Evolutionary conservation across 495 filamentous ascomycete genomes (phyloP).

Genomic region (Aspergillus nanangensis): DNA sequence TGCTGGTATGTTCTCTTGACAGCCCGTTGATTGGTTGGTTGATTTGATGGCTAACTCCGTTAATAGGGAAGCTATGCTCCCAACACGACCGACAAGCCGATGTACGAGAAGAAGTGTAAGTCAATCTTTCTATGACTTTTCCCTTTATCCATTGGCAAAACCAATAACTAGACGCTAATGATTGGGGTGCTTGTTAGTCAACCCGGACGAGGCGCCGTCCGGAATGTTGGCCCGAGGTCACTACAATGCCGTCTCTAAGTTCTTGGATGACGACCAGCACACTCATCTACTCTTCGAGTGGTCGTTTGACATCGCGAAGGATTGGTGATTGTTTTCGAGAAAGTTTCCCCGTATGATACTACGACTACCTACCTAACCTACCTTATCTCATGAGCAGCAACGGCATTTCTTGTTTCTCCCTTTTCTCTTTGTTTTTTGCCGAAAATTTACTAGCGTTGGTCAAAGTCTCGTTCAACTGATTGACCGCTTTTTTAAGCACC

Average conservation of each 20-base stretch:
- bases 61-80: constrained; percentile 81
- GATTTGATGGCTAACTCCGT: constrained; percentile 3
- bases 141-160: no score
- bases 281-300: constrained; percentile 86
- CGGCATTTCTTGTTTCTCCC: constrained; percentile 1
- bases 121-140: neutral
- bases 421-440: neutral
- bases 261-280: constrained; percentile 88
- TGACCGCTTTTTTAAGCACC: constrained; percentile 4
- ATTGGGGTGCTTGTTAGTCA: constrained; percentile 67
- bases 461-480: constrained; percentile 9
- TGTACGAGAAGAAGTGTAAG: constrained; percentile 90
- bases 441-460: constrained; percentile 14
- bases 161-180: no score
- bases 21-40: neutral
- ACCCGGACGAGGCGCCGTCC: constrained; percentile 80
- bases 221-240: constrained; percentile 83
- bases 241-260: constrained; percentile 81
- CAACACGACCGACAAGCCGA: constrained; percentile 75
- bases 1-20: constrained; percentile 66
- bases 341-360: neutral
- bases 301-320: constrained; percentile 91
- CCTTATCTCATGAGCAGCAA: constrained; percentile 9
- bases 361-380: neutral
- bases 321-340: constrained; percentile 55